Evolutionary conservation across 2,329 filamentous ascomycete genomes (phyloP), one percentile per base, ranked within the genome.

Genomic region (Epichloe amarillans): DNA sequence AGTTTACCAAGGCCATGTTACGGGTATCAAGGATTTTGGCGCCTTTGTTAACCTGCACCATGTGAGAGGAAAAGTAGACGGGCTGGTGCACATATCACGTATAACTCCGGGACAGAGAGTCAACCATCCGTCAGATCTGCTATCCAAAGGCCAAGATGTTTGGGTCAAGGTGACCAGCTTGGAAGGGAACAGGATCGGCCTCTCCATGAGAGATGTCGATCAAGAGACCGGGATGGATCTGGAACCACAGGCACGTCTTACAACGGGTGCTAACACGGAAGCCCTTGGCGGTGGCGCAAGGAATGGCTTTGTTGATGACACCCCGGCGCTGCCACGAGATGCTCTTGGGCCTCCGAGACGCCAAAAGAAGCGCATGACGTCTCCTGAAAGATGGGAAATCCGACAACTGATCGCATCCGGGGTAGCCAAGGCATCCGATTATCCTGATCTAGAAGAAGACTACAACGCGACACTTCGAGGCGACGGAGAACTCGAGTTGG

Each of bases 161-260:
- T 95, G 93, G 65, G 88, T 97, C 59, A 98, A 98, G 66, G 84
- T 98, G 23, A 74, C 85, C 60, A 95, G 86, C 62, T 83, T 95
- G 49, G 86, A 97, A 61, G 84, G 85, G 4, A 80, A 74, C 49
- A 79, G 87, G 30, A 83, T 97, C 60, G 90, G 89, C 0, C 70
- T 98, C 5, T 95, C 90, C 0, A 96, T 98, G 90, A 95, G 95
- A 62, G 91, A 96, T 54, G 90, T 96, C 15, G 91, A 98, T 59
- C 93, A 98, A 65, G 77, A 80, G 33, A 90, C 86, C 3, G 93
- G 93, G 5, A 78, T 81, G 61, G 93, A 98, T 61, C 70, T 95
- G 39, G 80, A 84, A 33, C 88, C 90, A 0, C 82, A 90, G 55
- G 78, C 79, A 52, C 77, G 85, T 45, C 79, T 97, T 61, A 83